A percentile compares a stretch with the other conserved stretches of the same genome.
Evolutionary conservation across 768 basidiomycete genomes (phyloP).

Genomic region (Paxillus involutus): DNA sequence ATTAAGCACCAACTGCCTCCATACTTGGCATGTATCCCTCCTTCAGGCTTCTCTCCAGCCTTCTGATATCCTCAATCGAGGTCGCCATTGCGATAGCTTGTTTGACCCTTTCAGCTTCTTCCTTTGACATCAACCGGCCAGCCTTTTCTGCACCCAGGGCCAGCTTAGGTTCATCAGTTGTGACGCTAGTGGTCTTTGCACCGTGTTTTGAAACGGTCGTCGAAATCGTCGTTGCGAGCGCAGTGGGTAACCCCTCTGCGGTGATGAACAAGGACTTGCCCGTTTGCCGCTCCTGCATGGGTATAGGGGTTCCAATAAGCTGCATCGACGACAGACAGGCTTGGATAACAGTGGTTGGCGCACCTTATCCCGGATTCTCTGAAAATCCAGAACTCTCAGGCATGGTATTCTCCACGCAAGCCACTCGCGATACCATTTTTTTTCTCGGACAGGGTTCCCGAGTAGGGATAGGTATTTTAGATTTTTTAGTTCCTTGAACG

Average conservation of each 20-base stretch:
- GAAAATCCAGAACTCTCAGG: constrained; percentile 92
- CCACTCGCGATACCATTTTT: constrained; percentile 98
- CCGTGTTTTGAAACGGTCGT: constrained; percentile 68
- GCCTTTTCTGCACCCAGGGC: constrained; percentile 60
- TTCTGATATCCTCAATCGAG: constrained; percentile 85
- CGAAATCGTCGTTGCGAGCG: constrained; percentile 77
- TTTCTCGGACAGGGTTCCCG: constrained; percentile 84
- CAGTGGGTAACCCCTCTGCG: constrained; percentile 73
- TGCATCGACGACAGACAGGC: constrained; percentile 15
- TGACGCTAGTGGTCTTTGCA: constrained; percentile 53
- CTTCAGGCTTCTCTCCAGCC: constrained; percentile 75
- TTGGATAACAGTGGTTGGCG: constrained; percentile 40
- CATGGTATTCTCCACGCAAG: constrained; percentile 84
- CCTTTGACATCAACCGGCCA: constrained; percentile 87
- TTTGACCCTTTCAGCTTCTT: constrained; percentile 85
- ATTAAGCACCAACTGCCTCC: constrained; percentile 76
- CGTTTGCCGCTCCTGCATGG: constrained; percentile 70
- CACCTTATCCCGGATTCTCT: constrained; percentile 94
- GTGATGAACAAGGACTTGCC: constrained; percentile 79
- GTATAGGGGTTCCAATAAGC: constrained; percentile 25
- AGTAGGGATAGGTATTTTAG: constrained; percentile 76
- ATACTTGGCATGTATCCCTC: constrained; percentile 83
- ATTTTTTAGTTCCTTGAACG: constrained; percentile 70
- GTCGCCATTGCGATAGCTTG: constrained; percentile 89
- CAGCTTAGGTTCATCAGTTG: constrained; percentile 78